Evolutionary conservation across 768 basidiomycete species (phyloP).

Genomic region (Strobilomyces echinocephalus): DNA sequence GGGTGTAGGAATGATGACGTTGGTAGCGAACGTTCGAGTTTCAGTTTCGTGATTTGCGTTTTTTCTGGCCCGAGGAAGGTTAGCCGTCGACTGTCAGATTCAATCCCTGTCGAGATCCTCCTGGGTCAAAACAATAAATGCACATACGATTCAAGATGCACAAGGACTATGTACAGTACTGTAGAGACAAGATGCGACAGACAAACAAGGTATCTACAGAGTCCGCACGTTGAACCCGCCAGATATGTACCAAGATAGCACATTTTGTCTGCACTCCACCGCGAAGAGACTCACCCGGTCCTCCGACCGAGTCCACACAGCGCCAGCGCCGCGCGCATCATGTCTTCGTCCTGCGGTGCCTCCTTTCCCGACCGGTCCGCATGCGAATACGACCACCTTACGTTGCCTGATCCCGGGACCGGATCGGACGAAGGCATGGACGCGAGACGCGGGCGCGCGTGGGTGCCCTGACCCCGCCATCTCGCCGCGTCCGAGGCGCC

Average conservation of each 20-base stretch:
- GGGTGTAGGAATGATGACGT: no score
- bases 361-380: no score
- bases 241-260: slow-evolving; percentile 12
- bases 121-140: neutral
- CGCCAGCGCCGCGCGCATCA: no score
- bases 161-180: neutral
- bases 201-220: slow-evolving; percentile 1
- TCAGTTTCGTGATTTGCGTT: no score
- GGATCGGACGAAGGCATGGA: neutral
- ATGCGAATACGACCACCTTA: slow-evolving; percentile 1
- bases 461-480: slow-evolving; percentile 31
- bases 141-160: neutral
- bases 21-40: no score
- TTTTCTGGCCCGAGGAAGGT: no score
- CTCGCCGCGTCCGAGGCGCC: slow-evolving; percentile 35
- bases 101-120: neutral
- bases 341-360: no score
- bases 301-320: slow-evolving; percentile 45
- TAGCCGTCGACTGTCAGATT: no score
- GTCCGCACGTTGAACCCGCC: neutral
- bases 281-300: slow-evolving; percentile 8
- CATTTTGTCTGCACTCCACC: slow-evolving; percentile 3
- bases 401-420: neutral
- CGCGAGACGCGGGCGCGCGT: slow-evolving; percentile 1
- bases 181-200: neutral